A percentile compares a stretch with the other conserved stretches of the same genome.
phyloP scores from a whole-genome alignment of 2,329 filamentous ascomycete genomes.

The Grosmannia serpens region DNA sequence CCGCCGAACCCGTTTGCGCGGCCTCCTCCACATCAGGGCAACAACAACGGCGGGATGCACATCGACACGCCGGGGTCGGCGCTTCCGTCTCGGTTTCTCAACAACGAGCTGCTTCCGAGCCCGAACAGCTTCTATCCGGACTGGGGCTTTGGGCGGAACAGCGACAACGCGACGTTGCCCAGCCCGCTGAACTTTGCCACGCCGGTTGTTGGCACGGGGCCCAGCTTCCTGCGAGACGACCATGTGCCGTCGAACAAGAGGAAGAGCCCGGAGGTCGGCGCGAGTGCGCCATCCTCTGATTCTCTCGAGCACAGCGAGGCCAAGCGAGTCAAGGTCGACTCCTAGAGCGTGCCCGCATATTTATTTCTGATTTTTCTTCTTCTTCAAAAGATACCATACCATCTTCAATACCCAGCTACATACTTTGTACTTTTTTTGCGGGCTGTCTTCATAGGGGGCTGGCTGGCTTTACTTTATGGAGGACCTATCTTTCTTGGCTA shows the following conservation, averaged over 20 bases:
- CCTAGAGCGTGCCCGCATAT: constrained; percentile 12
- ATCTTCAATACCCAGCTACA: neutral
- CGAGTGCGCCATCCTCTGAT: constrained; percentile 27
- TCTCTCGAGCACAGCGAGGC: constrained; percentile 32
- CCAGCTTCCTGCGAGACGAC: constrained; percentile 52
- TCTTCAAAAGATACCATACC: neutral
- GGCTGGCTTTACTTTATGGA: neutral
- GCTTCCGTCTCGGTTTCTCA: constrained; percentile 81
- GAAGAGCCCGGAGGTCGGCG: constrained; percentile 43
- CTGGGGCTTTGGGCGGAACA: constrained; percentile 61
- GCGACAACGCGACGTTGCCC: constrained; percentile 75
- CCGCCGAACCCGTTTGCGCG: constrained; percentile 93
- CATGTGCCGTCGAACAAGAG: constrained; percentile 29
- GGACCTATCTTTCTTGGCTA: neutral
- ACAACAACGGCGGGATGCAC: constrained; percentile 26
- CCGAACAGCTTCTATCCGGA: constrained; percentile 89
- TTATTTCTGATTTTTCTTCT: neutral
- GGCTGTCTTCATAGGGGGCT: neutral
- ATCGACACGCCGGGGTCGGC: constrained; percentile 87
- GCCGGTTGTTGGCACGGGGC: constrained; percentile 52
- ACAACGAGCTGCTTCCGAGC: constrained; percentile 75
- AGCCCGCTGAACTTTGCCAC: constrained; percentile 91
- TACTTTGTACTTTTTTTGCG: neutral
- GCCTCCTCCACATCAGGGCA: constrained; percentile 58
- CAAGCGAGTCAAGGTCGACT: constrained; percentile 42